phyloP scores from a whole-genome alignment of 192 early-diverging fungal species.

The Rhizophagus sp. region DNA sequence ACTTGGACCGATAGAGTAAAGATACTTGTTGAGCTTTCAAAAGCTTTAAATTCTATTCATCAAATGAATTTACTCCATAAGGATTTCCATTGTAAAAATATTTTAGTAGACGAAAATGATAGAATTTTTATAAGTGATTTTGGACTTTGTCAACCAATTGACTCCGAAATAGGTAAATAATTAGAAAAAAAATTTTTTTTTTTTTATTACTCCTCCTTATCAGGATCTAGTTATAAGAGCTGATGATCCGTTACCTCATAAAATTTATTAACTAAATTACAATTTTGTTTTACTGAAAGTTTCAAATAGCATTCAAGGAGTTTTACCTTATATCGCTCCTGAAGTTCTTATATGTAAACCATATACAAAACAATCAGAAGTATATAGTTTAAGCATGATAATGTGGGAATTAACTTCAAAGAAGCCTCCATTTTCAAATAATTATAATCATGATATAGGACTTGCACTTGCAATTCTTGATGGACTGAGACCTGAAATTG shows the following conservation, averaged over 20 bases:
- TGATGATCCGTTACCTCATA: no score
- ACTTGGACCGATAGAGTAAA: background rate
- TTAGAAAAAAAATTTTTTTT: background rate
- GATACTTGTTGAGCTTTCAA: background rate
- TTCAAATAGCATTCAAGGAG: conserved; percentile 28
- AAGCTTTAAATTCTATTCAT: background rate
- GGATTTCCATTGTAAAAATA: conserved; percentile 8
- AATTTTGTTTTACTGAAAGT: background rate
- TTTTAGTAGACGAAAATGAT: background rate
- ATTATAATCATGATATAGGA: background rate
- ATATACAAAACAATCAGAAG: conserved; percentile 39
- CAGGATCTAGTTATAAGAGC: no score
- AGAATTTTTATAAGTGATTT: conserved; percentile 34
- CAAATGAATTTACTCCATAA: background rate
- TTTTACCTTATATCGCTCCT: conserved; percentile 47
- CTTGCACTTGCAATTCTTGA: no score
- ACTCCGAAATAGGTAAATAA: conserved; percentile 35
- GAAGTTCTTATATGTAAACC: conserved; percentile 35
- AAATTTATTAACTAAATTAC: background rate
- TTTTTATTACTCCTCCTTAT: no score
- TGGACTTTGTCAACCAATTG: conserved; percentile 37
- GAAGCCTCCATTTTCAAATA: conserved; percentile 33
- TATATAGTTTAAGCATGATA: conserved; percentile 44
- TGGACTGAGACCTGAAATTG: no score
- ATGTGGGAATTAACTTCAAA: conserved; percentile 46